A percentile compares a stretch with the other conserved stretches of the same genome.
phyloP scores from a whole-genome alignment of 139 green algal genomes.

The Haematococcus lacustris region DNA sequence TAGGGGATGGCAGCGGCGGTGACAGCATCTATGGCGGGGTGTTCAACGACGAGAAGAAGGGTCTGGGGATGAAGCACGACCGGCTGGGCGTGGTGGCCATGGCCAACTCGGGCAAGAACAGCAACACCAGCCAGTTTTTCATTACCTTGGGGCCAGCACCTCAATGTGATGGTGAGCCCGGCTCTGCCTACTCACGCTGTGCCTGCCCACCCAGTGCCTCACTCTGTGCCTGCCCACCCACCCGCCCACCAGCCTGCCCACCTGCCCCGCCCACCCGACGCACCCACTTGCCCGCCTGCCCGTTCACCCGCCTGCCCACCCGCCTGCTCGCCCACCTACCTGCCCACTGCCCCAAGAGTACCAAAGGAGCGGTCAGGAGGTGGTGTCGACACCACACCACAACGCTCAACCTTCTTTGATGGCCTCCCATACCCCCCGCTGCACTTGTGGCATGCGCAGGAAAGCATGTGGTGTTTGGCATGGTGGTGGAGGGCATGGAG shows the following conservation, averaged over 20 bases:
- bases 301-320: not conserved
- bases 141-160: conserved; percentile 33
- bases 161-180: not conserved
- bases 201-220: too few species aligned
- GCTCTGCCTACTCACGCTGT: too few species aligned
- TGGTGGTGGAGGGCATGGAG: conserved; percentile 64
- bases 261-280: not conserved
- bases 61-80: conserved; percentile 67
- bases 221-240: not conserved
- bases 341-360: not conserved
- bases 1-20: conserved; percentile 70
- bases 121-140: conserved; percentile 74
- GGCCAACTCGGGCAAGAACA: conserved; percentile 86
- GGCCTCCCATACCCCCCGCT: not conserved
- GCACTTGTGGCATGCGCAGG: not conserved
- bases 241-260: not conserved
- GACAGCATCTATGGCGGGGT: conserved; percentile 76
- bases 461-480: conserved; percentile 47
- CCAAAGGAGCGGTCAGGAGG: not conserved
- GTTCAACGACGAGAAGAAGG: conserved; percentile 78
- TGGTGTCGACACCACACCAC: too few species aligned
- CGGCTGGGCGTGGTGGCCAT: conserved; percentile 60
- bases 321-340: not conserved
- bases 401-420: not conserved
- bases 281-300: not conserved